These are phyloP conservation scores for Penicillium sp. DNA, from an alignment of 2,329 filamentous ascomycete species.

Conservation along the genomic window DNA sequence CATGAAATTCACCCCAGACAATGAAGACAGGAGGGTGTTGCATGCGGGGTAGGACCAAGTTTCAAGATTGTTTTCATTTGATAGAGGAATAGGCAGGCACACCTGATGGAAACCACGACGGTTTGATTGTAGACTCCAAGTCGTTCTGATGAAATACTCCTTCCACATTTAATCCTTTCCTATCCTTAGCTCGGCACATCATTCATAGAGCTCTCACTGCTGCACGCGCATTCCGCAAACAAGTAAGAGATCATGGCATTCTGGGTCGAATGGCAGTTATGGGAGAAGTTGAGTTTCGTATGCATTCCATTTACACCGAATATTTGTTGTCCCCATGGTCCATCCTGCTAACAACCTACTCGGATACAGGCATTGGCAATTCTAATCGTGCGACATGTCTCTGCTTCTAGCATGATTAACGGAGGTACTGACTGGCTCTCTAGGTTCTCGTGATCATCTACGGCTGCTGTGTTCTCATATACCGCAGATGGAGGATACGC, in stretches of 20 bases:
- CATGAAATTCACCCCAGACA: not conserved
- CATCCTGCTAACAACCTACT: not conserved
- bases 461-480: slow-evolving; percentile 64
- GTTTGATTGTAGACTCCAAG: not conserved
- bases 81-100: not conserved
- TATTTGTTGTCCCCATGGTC: not conserved
- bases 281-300: slow-evolving; percentile 90
- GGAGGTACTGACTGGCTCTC: slow-evolving; percentile 26
- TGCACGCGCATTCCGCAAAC: not conserved
- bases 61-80: not conserved
- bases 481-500: slow-evolving; percentile 57
- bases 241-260: slow-evolving; percentile 46
- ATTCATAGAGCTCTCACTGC: not conserved
- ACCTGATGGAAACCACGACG: not conserved
- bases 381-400: slow-evolving; percentile 56
- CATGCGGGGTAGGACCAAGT: not conserved
- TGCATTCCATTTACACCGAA: slow-evolving; percentile 38
- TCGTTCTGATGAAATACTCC: not conserved
- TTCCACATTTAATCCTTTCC: not conserved
- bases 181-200: not conserved
- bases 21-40: not conserved
- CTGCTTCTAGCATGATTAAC: not conserved
- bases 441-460: slow-evolving; percentile 64
- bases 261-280: slow-evolving; percentile 71
- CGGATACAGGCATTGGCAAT: slow-evolving; percentile 28